A percentile compares a stretch with the other conserved stretches of the same genome.
Conservation (phyloP, 148 eudicot species). For the Camellia granthamiana region DNA sequence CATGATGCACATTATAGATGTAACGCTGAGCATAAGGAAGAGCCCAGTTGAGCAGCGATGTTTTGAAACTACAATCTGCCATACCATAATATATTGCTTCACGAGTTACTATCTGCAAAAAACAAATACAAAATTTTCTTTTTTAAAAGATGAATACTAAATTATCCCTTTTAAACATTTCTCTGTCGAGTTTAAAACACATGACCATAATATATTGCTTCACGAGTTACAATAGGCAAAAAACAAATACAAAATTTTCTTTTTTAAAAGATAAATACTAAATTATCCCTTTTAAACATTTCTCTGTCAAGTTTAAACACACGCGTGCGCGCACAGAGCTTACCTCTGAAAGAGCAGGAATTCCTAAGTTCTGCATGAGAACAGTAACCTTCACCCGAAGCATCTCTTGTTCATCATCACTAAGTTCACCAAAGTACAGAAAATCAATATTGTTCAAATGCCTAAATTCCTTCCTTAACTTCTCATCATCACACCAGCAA, state of each 20-base stretch:
- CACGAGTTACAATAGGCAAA: slow-evolving; percentile 75
- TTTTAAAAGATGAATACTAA: neutral
- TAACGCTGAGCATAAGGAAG: slow-evolving; percentile 96
- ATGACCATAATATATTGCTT: slow-evolving; percentile 67
- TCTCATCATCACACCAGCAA: slow-evolving; percentile 90
- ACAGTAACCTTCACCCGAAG: slow-evolving; percentile 51
- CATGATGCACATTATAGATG: slow-evolving; percentile 53
- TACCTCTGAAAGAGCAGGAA: slow-evolving; percentile 88
- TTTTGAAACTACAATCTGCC: slow-evolving; percentile 51
- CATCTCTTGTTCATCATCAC: slow-evolving; percentile 49
- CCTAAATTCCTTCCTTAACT: slow-evolving; percentile 71
- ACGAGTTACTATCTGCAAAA: slow-evolving; percentile 71
- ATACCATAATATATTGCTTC: slow-evolving; percentile 77
- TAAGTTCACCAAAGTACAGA: slow-evolving; percentile 68
- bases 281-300: too few relatives aligned
- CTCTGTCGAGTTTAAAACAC: slow-evolving; percentile 4
- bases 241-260: neutral
- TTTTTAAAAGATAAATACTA: neutral
- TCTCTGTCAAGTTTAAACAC: neutral
- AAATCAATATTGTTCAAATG: slow-evolving; percentile 58
- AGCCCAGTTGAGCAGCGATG: slow-evolving; percentile 72
- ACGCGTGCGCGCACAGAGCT: slow-evolving; percentile 21
- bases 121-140: neutral
- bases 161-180: neutral
- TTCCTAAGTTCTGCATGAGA: slow-evolving; percentile 55